Evolutionary conservation across 441 rosid genomes (phyloP).

Genomic region (Jatropha multifida): DNA sequence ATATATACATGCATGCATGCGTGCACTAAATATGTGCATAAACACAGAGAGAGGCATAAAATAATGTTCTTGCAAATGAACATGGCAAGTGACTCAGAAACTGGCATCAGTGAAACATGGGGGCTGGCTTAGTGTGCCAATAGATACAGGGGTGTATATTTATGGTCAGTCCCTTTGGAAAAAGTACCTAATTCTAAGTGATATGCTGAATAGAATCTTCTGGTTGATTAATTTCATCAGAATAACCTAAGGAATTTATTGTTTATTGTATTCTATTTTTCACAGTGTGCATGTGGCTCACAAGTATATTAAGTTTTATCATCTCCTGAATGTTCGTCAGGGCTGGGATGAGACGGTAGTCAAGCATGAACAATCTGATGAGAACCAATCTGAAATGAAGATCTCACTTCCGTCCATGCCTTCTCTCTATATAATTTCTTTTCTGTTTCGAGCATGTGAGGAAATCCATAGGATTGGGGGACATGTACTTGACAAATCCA

Average conservation of each 20-base stretch:
- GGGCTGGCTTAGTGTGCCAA: neutral
- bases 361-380: conserved; percentile 75
- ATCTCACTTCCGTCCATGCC: conserved; percentile 95
- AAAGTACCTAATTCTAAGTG: neutral
- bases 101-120: neutral
- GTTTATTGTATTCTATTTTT: neutral
- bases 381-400: conserved; percentile 75
- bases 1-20: neutral
- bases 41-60: neutral
- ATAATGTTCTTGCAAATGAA: neutral
- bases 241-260: neutral
- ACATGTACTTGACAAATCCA: conserved; percentile 88
- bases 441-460: conserved; percentile 92
- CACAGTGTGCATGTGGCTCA: neutral
- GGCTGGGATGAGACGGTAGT: conserved; percentile 99
- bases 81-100: neutral
- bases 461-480: conserved; percentile 98
- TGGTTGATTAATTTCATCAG: neutral
- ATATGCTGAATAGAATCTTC: neutral
- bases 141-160: neutral
- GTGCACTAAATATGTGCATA: neutral
- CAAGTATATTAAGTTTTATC: conserved; percentile 22
- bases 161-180: neutral
- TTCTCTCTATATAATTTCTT: conserved; percentile 82
- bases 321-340: conserved; percentile 45